These are phyloP conservation scores for Salix koriyanagi DNA, from an alignment of 345 rosid genomes.

Conservation along the genomic window DNA sequence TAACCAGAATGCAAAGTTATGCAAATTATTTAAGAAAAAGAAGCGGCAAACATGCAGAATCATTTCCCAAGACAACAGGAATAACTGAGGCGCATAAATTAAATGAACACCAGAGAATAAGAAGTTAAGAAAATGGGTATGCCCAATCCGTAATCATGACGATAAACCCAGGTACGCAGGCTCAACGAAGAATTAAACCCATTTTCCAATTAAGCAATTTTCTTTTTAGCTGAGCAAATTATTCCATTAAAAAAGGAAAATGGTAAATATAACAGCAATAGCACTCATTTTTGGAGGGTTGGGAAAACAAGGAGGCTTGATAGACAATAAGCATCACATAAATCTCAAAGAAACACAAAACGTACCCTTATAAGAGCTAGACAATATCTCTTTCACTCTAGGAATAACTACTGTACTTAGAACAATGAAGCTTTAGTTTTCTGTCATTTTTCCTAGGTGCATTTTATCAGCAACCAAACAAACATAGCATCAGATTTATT, in stretches of 20 bases:
- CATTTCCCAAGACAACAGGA: conserved; percentile 7
- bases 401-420: neutral
- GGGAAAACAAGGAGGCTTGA: neutral
- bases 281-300: neutral
- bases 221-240: neutral
- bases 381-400: neutral
- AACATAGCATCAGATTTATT: neutral
- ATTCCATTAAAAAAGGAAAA: neutral
- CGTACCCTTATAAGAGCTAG: neutral
- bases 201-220: neutral
- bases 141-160: conserved; percentile 27
- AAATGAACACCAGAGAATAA: neutral
- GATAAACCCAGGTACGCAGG: neutral
- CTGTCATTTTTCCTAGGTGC: neutral
- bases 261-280: neutral
- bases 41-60: conserved; percentile 13
- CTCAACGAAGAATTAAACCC: neutral
- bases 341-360: neutral
- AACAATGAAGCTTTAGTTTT: neutral
- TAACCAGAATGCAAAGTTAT: conserved; percentile 7
- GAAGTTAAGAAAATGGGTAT: conserved; percentile 10
- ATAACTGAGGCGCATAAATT: conserved; percentile 8
- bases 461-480: conserved; percentile 18
- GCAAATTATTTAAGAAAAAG: conserved; percentile 13
- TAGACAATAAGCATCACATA: neutral